Evolutionary conservation across 768 basidiomycete species (phyloP), one percentile per base, ranked within the genome.

Genomic region (Termitomyces sp.): DNA sequence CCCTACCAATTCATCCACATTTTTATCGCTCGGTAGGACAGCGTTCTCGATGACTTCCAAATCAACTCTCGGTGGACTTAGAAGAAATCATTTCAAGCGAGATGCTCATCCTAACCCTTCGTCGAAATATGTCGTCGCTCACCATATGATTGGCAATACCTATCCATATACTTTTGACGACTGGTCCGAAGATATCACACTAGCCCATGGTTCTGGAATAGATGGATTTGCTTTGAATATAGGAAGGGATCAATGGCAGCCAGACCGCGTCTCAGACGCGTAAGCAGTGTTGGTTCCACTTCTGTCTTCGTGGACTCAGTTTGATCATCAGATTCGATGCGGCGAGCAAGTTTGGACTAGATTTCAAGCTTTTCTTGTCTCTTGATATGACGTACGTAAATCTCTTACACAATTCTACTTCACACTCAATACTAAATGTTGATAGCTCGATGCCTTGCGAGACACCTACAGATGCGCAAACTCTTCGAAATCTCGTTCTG

Each of bases 141-240:
- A 86, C 63, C 77, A 80, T 62, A 85, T 86, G 76, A 78, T 88
- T 33, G 88, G 88, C 36, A 89, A 89, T 63, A 78, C 84, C 3
- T 87, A 82, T 70, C 81, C 85, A 2, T 89, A 87, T 69, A 82
- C 69, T 7, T 57, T 73, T 16, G 64, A 75, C 58, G 77, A 80
- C 56, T 81, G 80, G 79, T 59, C 61, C 69, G 69, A 79, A 53
- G 80, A 89, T 65, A 82, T 89, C 26, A 32, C 62, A 3, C 77
- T 84, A 16, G 89, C 89, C 0, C 72, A 81, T 58, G 68, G 76
- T 5, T 79, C 76, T 57, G 85, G 85, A 16, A 81, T 89, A 62
- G 87, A 89, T 60, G 87, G 77, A 1, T 89, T 88, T 69, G 86
- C 87, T 0, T 76, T 93, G 57, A 91, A 91, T 66, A 77, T 87